phyloP scores from a whole-genome alignment of 1,284 basidiomycete genomes.

The Cystobasidium pallidum region DNA sequence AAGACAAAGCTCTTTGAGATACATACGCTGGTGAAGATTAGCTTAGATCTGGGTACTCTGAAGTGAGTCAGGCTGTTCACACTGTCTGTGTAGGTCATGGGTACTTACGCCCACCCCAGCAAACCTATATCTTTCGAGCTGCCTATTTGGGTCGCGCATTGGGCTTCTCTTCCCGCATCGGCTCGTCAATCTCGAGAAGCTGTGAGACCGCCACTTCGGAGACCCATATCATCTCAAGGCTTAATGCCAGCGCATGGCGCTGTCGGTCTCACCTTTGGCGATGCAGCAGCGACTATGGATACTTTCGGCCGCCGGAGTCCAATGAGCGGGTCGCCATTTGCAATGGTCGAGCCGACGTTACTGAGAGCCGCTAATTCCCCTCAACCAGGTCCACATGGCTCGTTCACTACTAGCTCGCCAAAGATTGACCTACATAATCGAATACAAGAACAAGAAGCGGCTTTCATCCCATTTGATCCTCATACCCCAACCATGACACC shows the following conservation, averaged over 20 bases:
- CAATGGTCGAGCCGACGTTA: too few species aligned
- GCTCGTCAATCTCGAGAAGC: conserved; percentile 34
- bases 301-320: conserved; percentile 1
- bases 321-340: background rate
- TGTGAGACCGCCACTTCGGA: conserved; percentile 9
- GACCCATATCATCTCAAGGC: conserved; percentile 20
- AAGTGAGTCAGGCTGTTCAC: conserved; percentile 45
- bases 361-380: too few species aligned
- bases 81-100: background rate
- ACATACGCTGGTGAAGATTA: conserved; percentile 48
- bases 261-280: background rate
- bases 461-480: conserved; percentile 11
- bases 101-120: conserved; percentile 26
- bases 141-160: conserved; percentile 52
- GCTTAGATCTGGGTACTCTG: conserved; percentile 50
- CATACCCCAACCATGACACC: conserved; percentile 24
- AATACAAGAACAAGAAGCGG: background rate
- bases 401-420: background rate
- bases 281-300: background rate
- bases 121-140: conserved; percentile 52
- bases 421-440: background rate
- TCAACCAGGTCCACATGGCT: background rate
- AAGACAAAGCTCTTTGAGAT: conserved; percentile 52
- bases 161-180: conserved; percentile 50
- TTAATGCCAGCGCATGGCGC: conserved; percentile 7